Evolutionary conservation across 2,329 filamentous ascomycete genomes (phyloP).

Genomic region (Trichoderma hamatum): DNA sequence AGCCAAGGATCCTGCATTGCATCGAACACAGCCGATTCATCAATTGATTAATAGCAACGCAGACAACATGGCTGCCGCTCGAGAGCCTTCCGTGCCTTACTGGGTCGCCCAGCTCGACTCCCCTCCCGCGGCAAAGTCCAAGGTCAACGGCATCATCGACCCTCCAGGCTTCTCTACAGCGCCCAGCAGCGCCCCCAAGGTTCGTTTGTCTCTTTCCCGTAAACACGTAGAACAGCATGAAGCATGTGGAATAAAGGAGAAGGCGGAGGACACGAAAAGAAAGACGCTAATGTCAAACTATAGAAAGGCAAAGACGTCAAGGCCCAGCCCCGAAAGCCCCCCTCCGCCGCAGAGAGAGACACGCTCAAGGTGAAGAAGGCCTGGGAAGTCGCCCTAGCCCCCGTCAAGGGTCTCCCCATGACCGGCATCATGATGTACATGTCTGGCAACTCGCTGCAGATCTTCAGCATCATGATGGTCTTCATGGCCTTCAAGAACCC

Average conservation of each 20-base stretch:
- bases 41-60: neutral
- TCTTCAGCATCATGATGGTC: slow-evolving; percentile 99
- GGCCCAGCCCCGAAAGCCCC: slow-evolving; percentile 61
- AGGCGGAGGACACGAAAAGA: slow-evolving; percentile 5
- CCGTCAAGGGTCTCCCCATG: slow-evolving; percentile 94
- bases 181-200: slow-evolving; percentile 58
- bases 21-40: neutral
- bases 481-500: slow-evolving; percentile 99
- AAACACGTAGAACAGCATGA: too few species aligned
- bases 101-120: slow-evolving; percentile 84
- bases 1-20: neutral
- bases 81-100: slow-evolving; percentile 55
- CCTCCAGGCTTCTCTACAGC: slow-evolving; percentile 79
- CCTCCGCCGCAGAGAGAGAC: slow-evolving; percentile 84
- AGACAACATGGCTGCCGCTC: slow-evolving; percentile 17
- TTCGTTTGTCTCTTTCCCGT: slow-evolving; percentile 32
- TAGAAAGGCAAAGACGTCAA: slow-evolving; percentile 58
- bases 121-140: slow-evolving; percentile 67
- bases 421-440: slow-evolving; percentile 99
- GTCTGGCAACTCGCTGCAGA: slow-evolving; percentile 97
- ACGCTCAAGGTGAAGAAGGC: slow-evolving; percentile 97
- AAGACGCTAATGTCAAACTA: neutral
- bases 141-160: slow-evolving; percentile 72
- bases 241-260: neutral
- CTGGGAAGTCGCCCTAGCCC: slow-evolving; percentile 93